Percentiles rank a stretch among this genome's conserved stretches.
Evolutionary conservation across 371 early-diverging fungal genomes (phyloP).

Genomic region (Chytridium lagenaria): DNA sequence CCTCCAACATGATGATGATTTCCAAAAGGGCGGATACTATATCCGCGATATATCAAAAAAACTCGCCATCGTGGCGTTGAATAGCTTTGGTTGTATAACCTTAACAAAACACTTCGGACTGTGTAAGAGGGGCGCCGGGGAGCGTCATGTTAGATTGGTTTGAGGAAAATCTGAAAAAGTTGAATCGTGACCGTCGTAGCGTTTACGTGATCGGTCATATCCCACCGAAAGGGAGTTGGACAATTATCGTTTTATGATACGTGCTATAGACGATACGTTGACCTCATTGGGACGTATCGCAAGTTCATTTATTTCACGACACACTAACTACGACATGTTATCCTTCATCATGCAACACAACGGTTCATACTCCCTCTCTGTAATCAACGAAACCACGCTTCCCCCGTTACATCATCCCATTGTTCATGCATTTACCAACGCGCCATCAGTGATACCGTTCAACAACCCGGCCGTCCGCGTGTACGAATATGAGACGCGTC

Average conservation of each 20-base stretch:
- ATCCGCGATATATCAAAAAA: constrained; percentile 54
- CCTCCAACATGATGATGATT: constrained; percentile 64
- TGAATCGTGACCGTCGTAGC: constrained; percentile 44
- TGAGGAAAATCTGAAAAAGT: constrained; percentile 56
- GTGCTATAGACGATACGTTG: constrained; percentile 64
- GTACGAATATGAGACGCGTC: constrained; percentile 57
- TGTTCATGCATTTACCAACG: background rate
- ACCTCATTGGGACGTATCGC: constrained; percentile 62
- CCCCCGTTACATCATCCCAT: background rate
- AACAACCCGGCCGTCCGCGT: constrained; percentile 75
- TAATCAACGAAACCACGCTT: background rate
- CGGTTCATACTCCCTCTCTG: background rate
- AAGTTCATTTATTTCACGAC: constrained; percentile 78
- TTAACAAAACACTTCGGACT: constrained; percentile 73
- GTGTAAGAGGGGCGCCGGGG: constrained; percentile 65
- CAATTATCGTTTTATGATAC: background rate
- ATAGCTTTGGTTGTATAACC: constrained; percentile 75
- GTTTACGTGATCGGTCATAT: constrained; percentile 81
- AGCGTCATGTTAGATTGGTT: constrained; percentile 75
- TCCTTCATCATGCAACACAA: constrained; percentile 54
- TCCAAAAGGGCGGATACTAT: constrained; percentile 76
- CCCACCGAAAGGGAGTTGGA: constrained; percentile 58
- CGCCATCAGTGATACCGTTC: background rate
- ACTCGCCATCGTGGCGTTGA: constrained; percentile 66
- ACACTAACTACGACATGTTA: constrained; percentile 83